phyloP scores from a whole-genome alignment of 2,329 filamentous ascomycete species.

The Talaromyces verruculosus region DNA sequence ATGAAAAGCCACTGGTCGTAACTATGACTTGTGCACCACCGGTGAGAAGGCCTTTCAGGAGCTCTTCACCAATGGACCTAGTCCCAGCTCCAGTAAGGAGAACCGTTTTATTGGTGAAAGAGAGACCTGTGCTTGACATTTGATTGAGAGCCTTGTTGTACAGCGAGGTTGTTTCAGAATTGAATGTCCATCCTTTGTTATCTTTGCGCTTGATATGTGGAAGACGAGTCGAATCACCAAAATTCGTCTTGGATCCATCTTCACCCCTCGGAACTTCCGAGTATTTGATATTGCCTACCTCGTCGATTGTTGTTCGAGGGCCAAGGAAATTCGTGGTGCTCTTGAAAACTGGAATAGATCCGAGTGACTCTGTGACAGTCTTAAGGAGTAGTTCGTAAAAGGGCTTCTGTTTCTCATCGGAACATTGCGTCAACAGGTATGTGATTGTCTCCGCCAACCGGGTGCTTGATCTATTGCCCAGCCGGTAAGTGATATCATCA shows the following conservation, averaged over 20 bases:
- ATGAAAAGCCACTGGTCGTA: slow-evolving; percentile 93
- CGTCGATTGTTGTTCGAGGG: slow-evolving; percentile 6
- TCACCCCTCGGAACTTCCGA: not conserved
- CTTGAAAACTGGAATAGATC: not conserved
- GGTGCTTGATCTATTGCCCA: slow-evolving; percentile 98
- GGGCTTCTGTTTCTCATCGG: not conserved
- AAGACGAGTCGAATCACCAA: not conserved
- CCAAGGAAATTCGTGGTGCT: not conserved
- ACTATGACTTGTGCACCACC: slow-evolving; percentile 96
- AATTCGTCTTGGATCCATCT: not conserved
- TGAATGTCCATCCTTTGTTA: slow-evolving; percentile 1
- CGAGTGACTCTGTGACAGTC: slow-evolving; percentile 77
- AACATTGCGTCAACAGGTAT: slow-evolving; percentile 1
- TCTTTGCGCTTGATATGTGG: not conserved
- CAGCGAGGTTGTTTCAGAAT: not conserved
- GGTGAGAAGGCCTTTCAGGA: slow-evolving; percentile 90
- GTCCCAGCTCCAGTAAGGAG: slow-evolving; percentile 98
- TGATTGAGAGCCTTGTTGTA: slow-evolving; percentile 61
- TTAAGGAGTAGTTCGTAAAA: not conserved
- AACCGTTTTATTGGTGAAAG: slow-evolving; percentile 81
- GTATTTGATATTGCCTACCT: slow-evolving; percentile 8
- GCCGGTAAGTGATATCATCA: slow-evolving; percentile 85
- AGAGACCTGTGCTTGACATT: slow-evolving; percentile 73
- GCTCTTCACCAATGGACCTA: slow-evolving; percentile 94
- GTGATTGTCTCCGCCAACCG: slow-evolving; percentile 54